Evolutionary conservation across 306 rosid species (phyloP), one percentile per base, ranked within the genome.

Genomic region (Adenanthera pavonina): DNA sequence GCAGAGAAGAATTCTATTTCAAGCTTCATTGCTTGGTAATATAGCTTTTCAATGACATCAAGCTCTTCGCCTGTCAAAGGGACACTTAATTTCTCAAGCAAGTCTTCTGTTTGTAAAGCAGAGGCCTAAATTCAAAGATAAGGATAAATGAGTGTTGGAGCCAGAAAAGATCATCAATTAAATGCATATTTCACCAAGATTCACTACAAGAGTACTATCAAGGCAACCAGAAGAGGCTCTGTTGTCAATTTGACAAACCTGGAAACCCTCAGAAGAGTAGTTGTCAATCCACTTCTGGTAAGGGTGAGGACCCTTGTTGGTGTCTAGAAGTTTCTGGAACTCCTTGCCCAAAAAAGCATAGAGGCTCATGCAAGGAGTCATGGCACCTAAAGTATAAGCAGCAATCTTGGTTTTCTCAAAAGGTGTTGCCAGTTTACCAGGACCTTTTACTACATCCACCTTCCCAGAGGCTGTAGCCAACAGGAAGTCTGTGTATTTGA

Each of bases 61-160:
- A 96, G 97, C 89, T 96, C 99, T 88, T 96, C 99, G 40, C 98
- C 98, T 44, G 99, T 96, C 97, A 96, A 89, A 87, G 98, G 89
- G 88, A 89, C 95, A 62, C 95, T 90, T 49, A 96, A 85, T 86
- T 94, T 96, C 89, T 96, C 98, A 53, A 96, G 97, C 90, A 96
- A 81, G 83, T 96, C 99, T 92, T 96, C 99, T 5, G 88, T 94
- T 87, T 84, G 92, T 86, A 84, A 78, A 82, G 97, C 93, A 51
- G 97, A 82, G 79, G 93, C 97, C 99, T 96, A 79, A 81, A 90
- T 87, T 87, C 79, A 87, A 92, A 84, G 84, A 92, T 68, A 83
- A 95, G 80, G 84, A 78, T 71, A 69, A 86, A 74, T 80, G 84
- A 91, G 88, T 77, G 41, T 68, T 65, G 79, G 74, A 78, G 76